These are phyloP conservation scores for Lactarius quietus DNA, from an alignment of 768 basidiomycete genomes.

Conservation along the genomic window DNA sequence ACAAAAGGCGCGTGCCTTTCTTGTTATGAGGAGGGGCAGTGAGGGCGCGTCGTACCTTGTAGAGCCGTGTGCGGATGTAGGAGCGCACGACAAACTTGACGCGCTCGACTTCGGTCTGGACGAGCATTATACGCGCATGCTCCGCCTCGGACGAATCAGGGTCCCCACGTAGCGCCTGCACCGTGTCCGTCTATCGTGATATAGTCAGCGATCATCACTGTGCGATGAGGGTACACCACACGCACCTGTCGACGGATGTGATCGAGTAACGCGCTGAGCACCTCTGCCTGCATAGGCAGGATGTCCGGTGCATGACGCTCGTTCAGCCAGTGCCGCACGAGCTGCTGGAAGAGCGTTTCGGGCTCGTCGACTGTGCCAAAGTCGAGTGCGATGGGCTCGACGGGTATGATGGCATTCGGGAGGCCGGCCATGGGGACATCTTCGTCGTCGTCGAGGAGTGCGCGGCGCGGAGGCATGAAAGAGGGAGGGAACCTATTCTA, in stretches of 20 bases:
- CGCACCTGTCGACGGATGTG: slow-evolving; percentile 80
- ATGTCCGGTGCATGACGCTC: slow-evolving; percentile 81
- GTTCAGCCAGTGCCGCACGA: slow-evolving; percentile 84
- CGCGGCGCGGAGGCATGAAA: slow-evolving; percentile 23
- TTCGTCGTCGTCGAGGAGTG: slow-evolving; percentile 24
- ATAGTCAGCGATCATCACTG: background rate
- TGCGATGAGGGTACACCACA: background rate
- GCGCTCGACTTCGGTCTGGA: slow-evolving; percentile 91
- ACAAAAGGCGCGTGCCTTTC: background rate
- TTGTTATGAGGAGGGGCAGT: background rate
- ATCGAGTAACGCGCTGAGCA: slow-evolving; percentile 65
- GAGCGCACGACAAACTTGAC: slow-evolving; percentile 90
- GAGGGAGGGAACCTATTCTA: background rate
- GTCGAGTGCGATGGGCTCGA: slow-evolving; percentile 15
- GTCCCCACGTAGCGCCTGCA: slow-evolving; percentile 72
- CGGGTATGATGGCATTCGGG: background rate
- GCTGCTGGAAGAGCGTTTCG: slow-evolving; percentile 61
- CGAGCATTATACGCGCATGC: slow-evolving; percentile 88
- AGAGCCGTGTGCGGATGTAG: slow-evolving; percentile 80
- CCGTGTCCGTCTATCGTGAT: slow-evolving; percentile 62
- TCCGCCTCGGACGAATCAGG: slow-evolving; percentile 88
- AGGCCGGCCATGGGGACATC: slow-evolving; percentile 22
- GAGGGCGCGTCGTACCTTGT: slow-evolving; percentile 58
- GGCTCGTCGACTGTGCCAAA: slow-evolving; percentile 28
- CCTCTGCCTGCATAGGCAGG: slow-evolving; percentile 64